Evolutionary conservation across 2,329 filamentous ascomycete species (phyloP).

Genomic region (Proliferodiscus dingleyae): DNA sequence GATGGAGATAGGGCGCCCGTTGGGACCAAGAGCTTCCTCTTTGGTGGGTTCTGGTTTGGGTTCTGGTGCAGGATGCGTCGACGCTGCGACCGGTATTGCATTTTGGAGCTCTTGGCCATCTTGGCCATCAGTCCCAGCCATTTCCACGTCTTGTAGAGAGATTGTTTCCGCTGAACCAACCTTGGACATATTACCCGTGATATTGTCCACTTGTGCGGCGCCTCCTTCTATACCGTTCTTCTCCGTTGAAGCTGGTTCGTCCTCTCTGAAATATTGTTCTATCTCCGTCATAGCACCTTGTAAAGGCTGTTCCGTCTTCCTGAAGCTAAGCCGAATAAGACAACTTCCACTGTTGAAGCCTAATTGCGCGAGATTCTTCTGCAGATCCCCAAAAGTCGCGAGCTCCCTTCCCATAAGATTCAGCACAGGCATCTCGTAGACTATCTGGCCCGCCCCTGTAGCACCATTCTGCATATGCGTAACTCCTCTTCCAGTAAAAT

Average conservation of each 20-base stretch:
- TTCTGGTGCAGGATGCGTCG: constrained; percentile 12
- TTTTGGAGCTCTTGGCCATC: constrained; percentile 3
- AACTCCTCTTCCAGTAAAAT: constrained; percentile 80
- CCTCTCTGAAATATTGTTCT: constrained; percentile 60
- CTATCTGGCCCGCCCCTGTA: constrained; percentile 64
- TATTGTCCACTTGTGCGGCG: constrained; percentile 2
- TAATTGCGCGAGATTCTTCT: constrained; percentile 82
- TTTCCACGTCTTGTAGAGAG: constrained; percentile 2
- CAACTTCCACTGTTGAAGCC: constrained; percentile 82
- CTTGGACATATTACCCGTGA: constrained; percentile 18
- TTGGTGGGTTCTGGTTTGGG: constrained; percentile 1
- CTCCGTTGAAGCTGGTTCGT: constrained; percentile 10
- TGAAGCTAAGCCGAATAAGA: constrained; percentile 73
- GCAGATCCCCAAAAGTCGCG: constrained; percentile 71
- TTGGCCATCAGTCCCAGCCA: not conserved
- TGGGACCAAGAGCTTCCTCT: constrained; percentile 24
- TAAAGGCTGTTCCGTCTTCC: constrained; percentile 69
- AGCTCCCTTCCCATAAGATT: constrained; percentile 80
- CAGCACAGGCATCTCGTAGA: constrained; percentile 82
- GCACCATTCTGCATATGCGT: constrained; percentile 53
- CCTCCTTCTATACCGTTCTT: constrained; percentile 10
- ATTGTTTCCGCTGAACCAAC: constrained; percentile 9
- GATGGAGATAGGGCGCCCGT: constrained; percentile 56
- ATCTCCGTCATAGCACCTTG: constrained; percentile 85
- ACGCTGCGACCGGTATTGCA: constrained; percentile 4